Conservation (phyloP, 495 filamentous ascomycete species). For the Daldinia caldariorum region DNA sequence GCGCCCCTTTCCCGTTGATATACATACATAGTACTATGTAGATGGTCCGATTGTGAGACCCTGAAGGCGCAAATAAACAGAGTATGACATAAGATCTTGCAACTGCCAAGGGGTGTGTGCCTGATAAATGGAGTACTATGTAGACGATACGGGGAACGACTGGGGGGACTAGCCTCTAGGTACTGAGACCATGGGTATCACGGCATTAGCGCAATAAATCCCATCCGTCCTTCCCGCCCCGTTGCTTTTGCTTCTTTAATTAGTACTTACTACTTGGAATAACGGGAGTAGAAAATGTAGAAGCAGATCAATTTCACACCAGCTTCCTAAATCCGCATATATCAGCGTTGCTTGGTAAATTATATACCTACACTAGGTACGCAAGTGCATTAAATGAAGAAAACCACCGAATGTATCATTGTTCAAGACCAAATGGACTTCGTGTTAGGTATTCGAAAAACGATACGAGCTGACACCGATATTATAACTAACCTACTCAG, state of each 20-base stretch:
- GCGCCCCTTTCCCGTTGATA: not conserved
- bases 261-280: not conserved
- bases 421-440: not conserved
- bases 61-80: conserved; percentile 6
- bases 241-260: not conserved
- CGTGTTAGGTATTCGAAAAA: too few relatives aligned
- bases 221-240: conserved; percentile 15
- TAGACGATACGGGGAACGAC: not conserved
- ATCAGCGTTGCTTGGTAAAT: not conserved
- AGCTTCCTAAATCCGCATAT: not conserved
- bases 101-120: conserved; percentile 2
- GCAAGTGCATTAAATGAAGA: not conserved
- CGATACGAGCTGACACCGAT: conserved; percentile 28
- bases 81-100: conserved; percentile 20
- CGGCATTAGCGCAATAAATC: conserved; percentile 14
- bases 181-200: conserved; percentile 17
- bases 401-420: not conserved
- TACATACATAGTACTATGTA: too few relatives aligned
- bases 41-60: not conserved
- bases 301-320: not conserved
- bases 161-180: conserved; percentile 10
- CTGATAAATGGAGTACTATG: not conserved
- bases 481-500: conserved; percentile 23
- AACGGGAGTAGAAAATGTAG: not conserved
- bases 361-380: not conserved